Base-by-base conservation (phyloP, 305 asterid genomes). In the Fraxinus paxiana region DNA sequence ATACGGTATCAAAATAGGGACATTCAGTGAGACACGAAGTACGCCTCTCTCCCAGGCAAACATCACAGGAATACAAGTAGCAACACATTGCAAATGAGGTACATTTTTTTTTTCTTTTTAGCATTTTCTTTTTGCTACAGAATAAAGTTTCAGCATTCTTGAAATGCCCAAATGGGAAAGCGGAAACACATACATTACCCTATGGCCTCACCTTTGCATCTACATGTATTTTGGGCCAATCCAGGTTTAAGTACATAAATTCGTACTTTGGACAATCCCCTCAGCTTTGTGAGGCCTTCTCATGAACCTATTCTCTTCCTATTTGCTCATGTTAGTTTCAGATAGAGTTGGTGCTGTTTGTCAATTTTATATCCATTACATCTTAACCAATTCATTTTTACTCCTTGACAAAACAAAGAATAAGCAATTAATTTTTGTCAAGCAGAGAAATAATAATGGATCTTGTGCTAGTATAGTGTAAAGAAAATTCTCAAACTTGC, bases 401-500 rank as follows among this genome's bases (percentile, higher is more conserved):
- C 37, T 74, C 72, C 46, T 78, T n/a, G 75, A 43, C 38, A 77
- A 30, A 79, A 69, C 34, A 22, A 78, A 81, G 69, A 41, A 18
- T 69, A 41, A 76, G 72, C 73, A 15, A 34, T 7, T 28, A 67
- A 20, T 22, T 35, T 79, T 13, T 2, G 79, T 3, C 79, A 75
- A 75, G 15, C 81, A 67, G 34, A 73, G 33, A 20, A 73, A 7
- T 54, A 78, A 34, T 48, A 48, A 1, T 26, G 74, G 37, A 63
- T 30, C 56, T 76, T 56, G 48, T 35, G 84, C 37, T 69, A 9
- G 75, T 56, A 22, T 3, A 79, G 80, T 33, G 76, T 43, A 79
- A 12, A 81, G 54, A 31, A 76, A 43, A 69, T 73, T 74, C 54
- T 8, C 82, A 37, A 77, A 83, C n/a, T 43, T 20, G 56, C 77